Base-by-base conservation (phyloP, 1,284 basidiomycete species). In the Malassezia cuniculi region DNA sequence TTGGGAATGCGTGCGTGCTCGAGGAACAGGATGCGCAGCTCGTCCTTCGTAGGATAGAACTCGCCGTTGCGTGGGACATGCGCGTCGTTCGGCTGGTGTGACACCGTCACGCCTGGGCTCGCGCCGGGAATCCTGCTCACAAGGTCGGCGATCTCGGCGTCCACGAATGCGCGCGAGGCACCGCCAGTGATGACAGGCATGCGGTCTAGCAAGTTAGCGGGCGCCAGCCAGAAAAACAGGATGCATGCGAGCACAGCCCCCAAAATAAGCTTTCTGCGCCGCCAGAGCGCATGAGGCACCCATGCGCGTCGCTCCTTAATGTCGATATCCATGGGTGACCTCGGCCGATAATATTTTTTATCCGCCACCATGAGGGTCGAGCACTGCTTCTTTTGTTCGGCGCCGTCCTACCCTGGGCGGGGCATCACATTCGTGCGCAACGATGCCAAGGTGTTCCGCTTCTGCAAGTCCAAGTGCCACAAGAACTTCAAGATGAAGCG, bases 381-480 rank as follows among this genome's bases (percentile, higher is more conserved):
- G 36, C 69, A 69, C 44, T 71, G 71, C 56, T 71, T 65, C 55
- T 71, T 72, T 41, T 95, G 89, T 73, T 90, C 85, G 37, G 81
- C 80, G 48, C 86, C 77, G 66, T 82, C 90, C 61, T 95, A 95
- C 69, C 90, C 89, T 5, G 89, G 89, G 10, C 85, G 90, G 66
- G 64, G 64, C 31, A 65, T 66, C 49, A 61, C 55, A 21, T 66
- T 66, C 31, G 61, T 66, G 26, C 61, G 64, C 32, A 65, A 65
- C 44, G 64, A 66, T 40, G 55, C 62, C 27, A 66, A 66, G 49
- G 53, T 47, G 33, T 58, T 41, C 45, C 29, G 54, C 27, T 66
- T 66, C 39, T 66, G 63, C 60, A 62, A 59, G 45, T 57, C 54
- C 33, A 66, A 66, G 39, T 66, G 63, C 47, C 63, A 66, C 55